phyloP scores from a whole-genome alignment of 768 basidiomycete genomes.

The Amanita subjunquillea region DNA sequence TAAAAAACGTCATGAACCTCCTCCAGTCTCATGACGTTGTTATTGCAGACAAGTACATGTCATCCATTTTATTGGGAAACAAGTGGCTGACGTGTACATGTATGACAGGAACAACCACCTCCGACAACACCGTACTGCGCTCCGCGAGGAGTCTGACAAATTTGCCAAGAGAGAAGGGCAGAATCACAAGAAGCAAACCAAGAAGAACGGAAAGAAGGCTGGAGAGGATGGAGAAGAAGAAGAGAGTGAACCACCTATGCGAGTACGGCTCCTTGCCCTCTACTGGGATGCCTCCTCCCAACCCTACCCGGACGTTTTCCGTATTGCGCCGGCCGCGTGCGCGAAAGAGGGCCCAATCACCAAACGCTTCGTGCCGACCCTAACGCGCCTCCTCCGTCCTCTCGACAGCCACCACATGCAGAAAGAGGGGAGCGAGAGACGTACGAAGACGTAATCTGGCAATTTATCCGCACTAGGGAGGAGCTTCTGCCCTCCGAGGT shows the following conservation, averaged over 20 bases:
- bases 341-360: conserved; percentile 73
- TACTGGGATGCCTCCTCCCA: conserved; percentile 56
- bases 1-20: conserved; percentile 58
- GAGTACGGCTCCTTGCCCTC: conserved; percentile 71
- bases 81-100: no score
- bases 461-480: conserved; percentile 60
- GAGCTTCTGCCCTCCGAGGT: conserved; percentile 51
- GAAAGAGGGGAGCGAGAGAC: conserved; percentile 10
- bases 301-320: conserved; percentile 53
- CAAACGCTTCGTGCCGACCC: conserved; percentile 62
- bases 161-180: conserved; percentile 6
- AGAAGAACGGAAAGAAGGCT: no score
- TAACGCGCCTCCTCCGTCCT: conserved; percentile 9
- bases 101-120: conserved; percentile 76
- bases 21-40: conserved; percentile 66
- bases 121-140: conserved; percentile 59
- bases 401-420: conserved; percentile 15
- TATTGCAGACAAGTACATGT: conserved; percentile 79
- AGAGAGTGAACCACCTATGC: conserved; percentile 19
- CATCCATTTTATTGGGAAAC: neutral
- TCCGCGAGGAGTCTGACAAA: conserved; percentile 43
- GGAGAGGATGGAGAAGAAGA: no score
- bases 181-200: neutral
- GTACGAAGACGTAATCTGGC: conserved; percentile 79
- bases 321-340: conserved; percentile 73